Evolutionary conservation across 192 early-diverging fungal genomes (phyloP), one percentile per base, ranked within the genome.

Genomic region (Phlyctochytrium planicorne): DNA sequence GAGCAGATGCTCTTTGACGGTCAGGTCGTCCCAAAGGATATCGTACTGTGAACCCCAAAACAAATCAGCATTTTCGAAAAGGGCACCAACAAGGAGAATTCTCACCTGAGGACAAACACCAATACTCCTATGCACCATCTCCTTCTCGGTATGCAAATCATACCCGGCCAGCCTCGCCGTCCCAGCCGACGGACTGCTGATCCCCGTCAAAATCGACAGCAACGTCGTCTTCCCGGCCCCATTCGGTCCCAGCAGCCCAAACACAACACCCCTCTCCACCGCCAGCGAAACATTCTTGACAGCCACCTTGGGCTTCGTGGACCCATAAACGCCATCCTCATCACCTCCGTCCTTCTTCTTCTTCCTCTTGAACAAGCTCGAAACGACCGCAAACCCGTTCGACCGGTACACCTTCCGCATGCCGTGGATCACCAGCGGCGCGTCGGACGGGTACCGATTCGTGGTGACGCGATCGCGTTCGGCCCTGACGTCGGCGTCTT

Each of bases 11-110:
- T 91, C 91, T 2, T 71, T 73, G 6, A 82, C 78, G 2, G 90
- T 90, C 65, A 86, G 69, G 40, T 90, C 87, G 30, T 91, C 87
- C 90, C 91, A 92, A 1, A 91, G 71, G 65, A 90, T 87, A 63
- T 90, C 88, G 50, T 69, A 67, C 72, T 71, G n/a, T n/a, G n/a
- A n/a, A n/a, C n/a, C n/a, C n/a, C n/a, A n/a, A n/a, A n/a, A 37
- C 59, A 36, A 53, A 52, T 24, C 14, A 56, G 35, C 14, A 20
- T 14, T 6, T 47, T 27, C 16, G 37, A 3, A 16, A 27, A 68
- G 24, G 24, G 6, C 10, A 29, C n/a, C 30, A 35, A 10, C 27
- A 27, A 30, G 24, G 3, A 65, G 2, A 14, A 29, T 35, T 29
- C 65, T 33, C 24, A 76, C 75, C 72, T 92, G 90, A 14, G 90